Conservation (phyloP, 805 yeast species). For the Ogataea angusta region DNA sequence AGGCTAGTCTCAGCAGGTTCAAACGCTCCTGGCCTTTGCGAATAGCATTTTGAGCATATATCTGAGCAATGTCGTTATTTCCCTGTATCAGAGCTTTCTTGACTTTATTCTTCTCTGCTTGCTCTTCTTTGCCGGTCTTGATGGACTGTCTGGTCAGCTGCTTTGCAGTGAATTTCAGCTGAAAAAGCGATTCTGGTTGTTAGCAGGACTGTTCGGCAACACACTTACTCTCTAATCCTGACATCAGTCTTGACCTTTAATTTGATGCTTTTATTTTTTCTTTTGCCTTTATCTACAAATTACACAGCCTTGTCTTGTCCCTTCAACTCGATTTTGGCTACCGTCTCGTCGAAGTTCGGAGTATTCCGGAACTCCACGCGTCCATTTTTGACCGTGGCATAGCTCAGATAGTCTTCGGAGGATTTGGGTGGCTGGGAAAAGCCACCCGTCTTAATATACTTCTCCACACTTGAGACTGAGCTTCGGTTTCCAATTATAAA, state of each 20-base stretch:
- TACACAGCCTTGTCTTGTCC: constrained; percentile 14
- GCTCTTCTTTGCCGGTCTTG: constrained; percentile 87
- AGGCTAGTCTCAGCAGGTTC: constrained; percentile 75
- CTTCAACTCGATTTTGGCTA: constrained; percentile 28
- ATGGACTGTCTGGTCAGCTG: constrained; percentile 87
- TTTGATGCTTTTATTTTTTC: not conserved
- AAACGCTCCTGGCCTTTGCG: constrained; percentile 85
- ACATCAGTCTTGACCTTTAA: constrained; percentile 1
- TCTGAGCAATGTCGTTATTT: constrained; percentile 84
- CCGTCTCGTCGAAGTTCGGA: constrained; percentile 38
- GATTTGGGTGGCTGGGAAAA: constrained; percentile 21
- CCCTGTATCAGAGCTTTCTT: constrained; percentile 87
- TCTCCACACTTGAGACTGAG: constrained; percentile 21
- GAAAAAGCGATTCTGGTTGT: constrained; percentile 55
- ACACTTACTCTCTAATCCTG: constrained; percentile 7
- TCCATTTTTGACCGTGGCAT: constrained; percentile 43
- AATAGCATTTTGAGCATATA: constrained; percentile 95
- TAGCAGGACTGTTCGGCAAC: constrained; percentile 21
- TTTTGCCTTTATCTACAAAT: constrained; percentile 3
- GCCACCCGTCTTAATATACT: constrained; percentile 16
- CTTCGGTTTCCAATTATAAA: constrained; percentile 11
- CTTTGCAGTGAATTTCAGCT: constrained; percentile 86
- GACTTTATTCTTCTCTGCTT: constrained; percentile 78
- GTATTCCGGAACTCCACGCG: constrained; percentile 44
- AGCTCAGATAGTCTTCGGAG: constrained; percentile 45